Percentiles rank a stretch among this genome's conserved stretches.
Conservation (phyloP, 108 stramenopile genomes). For the Ochromonas danica region DNA sequence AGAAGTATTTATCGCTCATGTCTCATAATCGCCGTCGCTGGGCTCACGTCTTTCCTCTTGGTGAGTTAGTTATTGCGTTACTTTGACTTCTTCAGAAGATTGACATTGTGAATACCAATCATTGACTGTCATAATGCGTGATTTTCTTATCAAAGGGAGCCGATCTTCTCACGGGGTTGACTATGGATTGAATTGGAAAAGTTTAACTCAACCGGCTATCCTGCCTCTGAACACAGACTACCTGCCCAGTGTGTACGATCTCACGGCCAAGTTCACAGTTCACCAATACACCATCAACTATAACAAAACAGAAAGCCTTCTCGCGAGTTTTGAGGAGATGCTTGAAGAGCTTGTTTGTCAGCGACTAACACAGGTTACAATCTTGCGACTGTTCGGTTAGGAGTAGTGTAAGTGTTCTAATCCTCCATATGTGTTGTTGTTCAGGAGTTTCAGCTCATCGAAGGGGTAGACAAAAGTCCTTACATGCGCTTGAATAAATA, state of each 20-base stretch:
- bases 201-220: slow-evolving; percentile 89
- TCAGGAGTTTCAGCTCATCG: slow-evolving; percentile 47
- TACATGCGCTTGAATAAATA: slow-evolving; percentile 46
- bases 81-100: slow-evolving; percentile 37
- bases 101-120: slow-evolving; percentile 9
- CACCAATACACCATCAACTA: slow-evolving; percentile 62
- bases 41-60: slow-evolving; percentile 93
- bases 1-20: slow-evolving; percentile 73
- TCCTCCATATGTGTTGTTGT: neutral
- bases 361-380: slow-evolving; percentile 54
- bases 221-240: slow-evolving; percentile 92
- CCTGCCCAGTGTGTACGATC: slow-evolving; percentile 72
- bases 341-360: slow-evolving; percentile 83
- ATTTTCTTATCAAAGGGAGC: neutral
- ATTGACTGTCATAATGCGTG: too few relatives aligned
- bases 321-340: slow-evolving; percentile 68
- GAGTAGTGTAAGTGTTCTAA: neutral
- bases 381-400: slow-evolving; percentile 29
- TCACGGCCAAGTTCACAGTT: slow-evolving; percentile 56
- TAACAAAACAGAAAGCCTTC: slow-evolving; percentile 64
- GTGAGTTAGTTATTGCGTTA: slow-evolving; percentile 58
- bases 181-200: slow-evolving; percentile 86
- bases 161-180: neutral
- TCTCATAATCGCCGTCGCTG: slow-evolving; percentile 95
- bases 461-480: slow-evolving; percentile 56